Percentiles rank a stretch among this genome's conserved stretches.
These are phyloP conservation scores for Geranium incanum DNA, from an alignment of 441 rosid genomes.

Conservation along the genomic window DNA sequence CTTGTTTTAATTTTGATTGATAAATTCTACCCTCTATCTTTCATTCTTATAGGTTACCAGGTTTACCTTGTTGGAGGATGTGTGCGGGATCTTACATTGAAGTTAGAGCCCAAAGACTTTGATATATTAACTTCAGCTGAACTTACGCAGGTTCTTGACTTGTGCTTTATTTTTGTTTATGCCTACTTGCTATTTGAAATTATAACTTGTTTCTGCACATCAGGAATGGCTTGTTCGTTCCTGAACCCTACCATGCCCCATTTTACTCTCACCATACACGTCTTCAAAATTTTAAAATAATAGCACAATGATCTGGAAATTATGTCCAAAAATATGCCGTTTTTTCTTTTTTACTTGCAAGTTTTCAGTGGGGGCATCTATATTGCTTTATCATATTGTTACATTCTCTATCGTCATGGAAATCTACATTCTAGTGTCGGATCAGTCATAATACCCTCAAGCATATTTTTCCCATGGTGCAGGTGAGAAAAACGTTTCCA, in stretches of 20 bases:
- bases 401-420: background rate
- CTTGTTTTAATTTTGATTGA: background rate
- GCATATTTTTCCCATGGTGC: constrained; percentile 14
- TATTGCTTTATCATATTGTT: background rate
- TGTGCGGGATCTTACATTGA: constrained; percentile 75
- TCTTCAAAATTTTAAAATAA: background rate
- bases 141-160: constrained; percentile 53
- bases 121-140: constrained; percentile 75
- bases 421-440: background rate
- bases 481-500: constrained; percentile 58
- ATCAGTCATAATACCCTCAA: background rate
- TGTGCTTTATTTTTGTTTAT: background rate
- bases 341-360: background rate
- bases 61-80: constrained; percentile 91
- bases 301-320: background rate
- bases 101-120: constrained; percentile 67
- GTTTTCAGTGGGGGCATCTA: background rate
- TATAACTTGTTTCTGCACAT: constrained; percentile 4
- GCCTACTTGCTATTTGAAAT: background rate
- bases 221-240: background rate
- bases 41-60: constrained; percentile 40
- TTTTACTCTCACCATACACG: background rate
- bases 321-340: background rate
- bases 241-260: background rate
- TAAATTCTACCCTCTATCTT: background rate